These are phyloP conservation scores for Lathyrus oleraceus DNA, from an alignment of 306 rosid species.

Conservation along the genomic window DNA sequence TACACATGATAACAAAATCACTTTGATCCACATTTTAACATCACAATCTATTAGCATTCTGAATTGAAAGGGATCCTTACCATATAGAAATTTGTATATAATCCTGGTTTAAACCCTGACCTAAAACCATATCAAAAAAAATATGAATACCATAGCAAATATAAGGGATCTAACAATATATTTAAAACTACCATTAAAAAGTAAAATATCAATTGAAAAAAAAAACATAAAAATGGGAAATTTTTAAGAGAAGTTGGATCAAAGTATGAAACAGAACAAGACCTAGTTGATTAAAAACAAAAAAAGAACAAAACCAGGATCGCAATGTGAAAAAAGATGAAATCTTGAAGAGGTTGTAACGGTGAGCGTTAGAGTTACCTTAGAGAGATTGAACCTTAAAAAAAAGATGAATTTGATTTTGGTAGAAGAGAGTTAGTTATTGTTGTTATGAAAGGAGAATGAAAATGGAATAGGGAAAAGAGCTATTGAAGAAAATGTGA, in stretches of 20 bases:
- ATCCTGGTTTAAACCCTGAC: conserved; percentile 60
- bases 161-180: conserved; percentile 48
- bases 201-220: conserved; percentile 5
- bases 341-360: conserved; percentile 12
- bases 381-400: conserved; percentile 35
- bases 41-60: conserved; percentile 34
- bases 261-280: conserved; percentile 30
- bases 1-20: conserved; percentile 33
- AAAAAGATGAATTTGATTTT: not conserved
- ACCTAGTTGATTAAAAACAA: conserved; percentile 17
- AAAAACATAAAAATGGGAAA: not conserved
- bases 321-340: conserved; percentile 23
- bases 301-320: conserved; percentile 34
- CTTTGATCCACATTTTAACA: conserved; percentile 36
- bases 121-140: conserved; percentile 40
- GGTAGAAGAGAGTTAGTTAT: not conserved
- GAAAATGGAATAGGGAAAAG: conserved; percentile 32
- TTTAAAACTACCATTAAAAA: conserved; percentile 17
- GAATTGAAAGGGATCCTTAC: conserved; percentile 46
- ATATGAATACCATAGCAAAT: conserved; percentile 36
- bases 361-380: conserved; percentile 41
- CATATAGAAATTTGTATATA: conserved; percentile 56
- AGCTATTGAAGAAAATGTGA: conserved; percentile 40
- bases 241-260: conserved; percentile 39
- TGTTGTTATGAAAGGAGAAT: conserved; percentile 10